Evolutionary conservation across 1,284 basidiomycete genomes (phyloP).

Genomic region (Cryptococcus sp.): DNA sequence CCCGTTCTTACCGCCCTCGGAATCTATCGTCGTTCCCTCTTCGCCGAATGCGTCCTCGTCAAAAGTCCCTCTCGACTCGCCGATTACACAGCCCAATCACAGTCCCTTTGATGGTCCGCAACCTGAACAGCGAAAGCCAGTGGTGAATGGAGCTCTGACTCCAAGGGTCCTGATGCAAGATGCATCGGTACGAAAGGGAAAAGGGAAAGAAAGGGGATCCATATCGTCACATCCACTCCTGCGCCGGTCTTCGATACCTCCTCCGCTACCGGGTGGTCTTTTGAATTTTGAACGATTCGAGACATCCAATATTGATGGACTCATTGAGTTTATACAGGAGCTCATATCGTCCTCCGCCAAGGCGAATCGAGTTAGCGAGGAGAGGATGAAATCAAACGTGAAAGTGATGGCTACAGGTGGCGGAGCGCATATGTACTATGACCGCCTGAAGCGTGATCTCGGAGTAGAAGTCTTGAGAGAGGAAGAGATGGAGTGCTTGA

Average conservation of each 20-base stretch:
- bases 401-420: conserved; percentile 99
- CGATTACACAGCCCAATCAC: conserved; percentile 9
- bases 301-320: conserved; percentile 80
- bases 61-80: conserved; percentile 10
- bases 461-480: conserved; percentile 82
- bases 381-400: conserved; percentile 86
- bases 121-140: conserved; percentile 43
- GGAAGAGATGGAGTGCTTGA: conserved; percentile 99
- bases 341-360: conserved; percentile 82
- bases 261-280: conserved; percentile 89
- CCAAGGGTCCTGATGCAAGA: conserved; percentile 56
- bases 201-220: neutral
- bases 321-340: conserved; percentile 80
- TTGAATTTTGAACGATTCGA: conserved; percentile 98
- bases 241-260: conserved; percentile 60
- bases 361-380: conserved; percentile 82
- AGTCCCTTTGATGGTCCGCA: conserved; percentile 30
- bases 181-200: neutral
- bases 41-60: conserved; percentile 26
- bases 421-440: conserved; percentile 91
- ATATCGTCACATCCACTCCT: conserved; percentile 57
- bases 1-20: conserved; percentile 35
- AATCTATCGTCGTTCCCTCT: conserved; percentile 24
- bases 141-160: conserved; percentile 69
- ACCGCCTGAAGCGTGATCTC: conserved; percentile 69